These are phyloP conservation scores for Miscanthus lutarioriparius DNA, from an alignment of 176 grass and related monocot genomes.

Conservation along the genomic window DNA sequence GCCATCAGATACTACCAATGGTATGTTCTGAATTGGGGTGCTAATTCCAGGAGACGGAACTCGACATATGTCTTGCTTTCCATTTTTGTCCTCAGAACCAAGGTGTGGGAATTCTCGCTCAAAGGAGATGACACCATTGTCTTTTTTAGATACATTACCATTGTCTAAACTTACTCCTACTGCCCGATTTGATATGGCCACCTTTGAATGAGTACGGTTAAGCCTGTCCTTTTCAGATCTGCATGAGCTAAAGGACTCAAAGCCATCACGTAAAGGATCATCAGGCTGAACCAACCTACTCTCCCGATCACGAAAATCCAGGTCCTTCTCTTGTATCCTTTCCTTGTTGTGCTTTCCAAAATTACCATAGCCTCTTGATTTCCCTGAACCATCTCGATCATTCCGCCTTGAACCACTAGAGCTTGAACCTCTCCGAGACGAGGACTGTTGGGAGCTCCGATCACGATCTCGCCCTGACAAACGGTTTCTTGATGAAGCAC, in stretches of 20 bases:
- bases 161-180: conserved; percentile 45
- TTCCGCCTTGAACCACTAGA: conserved; percentile 41
- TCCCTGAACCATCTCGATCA: conserved; percentile 47
- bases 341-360: conserved; percentile 63
- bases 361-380: conserved; percentile 61
- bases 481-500: conserved; percentile 48
- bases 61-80: conserved; percentile 44
- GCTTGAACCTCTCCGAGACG: conserved; percentile 38
- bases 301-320: conserved; percentile 47
- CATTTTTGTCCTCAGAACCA: conserved; percentile 59
- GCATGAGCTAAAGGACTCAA: conserved; percentile 53
- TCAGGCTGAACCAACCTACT: conserved; percentile 47
- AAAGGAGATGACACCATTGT: conserved; percentile 45
- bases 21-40: conserved; percentile 62
- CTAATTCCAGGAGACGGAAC: conserved; percentile 67
- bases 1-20: conserved; percentile 31
- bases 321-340: conserved; percentile 52
- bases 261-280: conserved; percentile 46
- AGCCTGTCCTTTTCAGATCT: conserved; percentile 57
- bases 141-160: conserved; percentile 42
- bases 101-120: conserved; percentile 77
- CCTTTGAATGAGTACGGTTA: conserved; percentile 47
- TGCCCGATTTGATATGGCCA: conserved; percentile 28
- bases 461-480: conserved; percentile 43
- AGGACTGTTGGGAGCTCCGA: conserved; percentile 45